Conservation (phyloP, 345 rosid species). For the Eucalyptus sp. region DNA sequence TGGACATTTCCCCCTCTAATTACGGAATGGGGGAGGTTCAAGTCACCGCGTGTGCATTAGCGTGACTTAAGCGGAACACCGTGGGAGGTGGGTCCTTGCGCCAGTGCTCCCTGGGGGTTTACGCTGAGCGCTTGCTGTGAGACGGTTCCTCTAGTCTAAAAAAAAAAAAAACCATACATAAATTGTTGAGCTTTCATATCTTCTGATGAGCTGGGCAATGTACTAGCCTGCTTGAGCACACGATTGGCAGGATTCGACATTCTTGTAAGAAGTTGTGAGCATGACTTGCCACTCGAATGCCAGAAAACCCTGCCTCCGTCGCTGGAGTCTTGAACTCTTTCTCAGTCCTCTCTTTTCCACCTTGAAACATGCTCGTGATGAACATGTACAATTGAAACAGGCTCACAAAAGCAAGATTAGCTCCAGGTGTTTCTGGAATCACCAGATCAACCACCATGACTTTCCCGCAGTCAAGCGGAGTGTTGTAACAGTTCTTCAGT, state of each 20-base stretch:
- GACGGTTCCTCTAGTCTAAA: no score
- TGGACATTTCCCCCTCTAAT: no score
- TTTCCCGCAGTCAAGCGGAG: slow-evolving; percentile 28
- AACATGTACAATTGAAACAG: slow-evolving; percentile 25
- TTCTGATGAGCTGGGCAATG: background rate
- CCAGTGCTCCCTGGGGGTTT: no score
- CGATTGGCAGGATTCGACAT: background rate
- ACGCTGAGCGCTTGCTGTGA: no score
- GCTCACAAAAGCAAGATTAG: slow-evolving; percentile 3
- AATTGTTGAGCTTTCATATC: background rate
- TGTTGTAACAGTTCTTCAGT: slow-evolving; percentile 27
- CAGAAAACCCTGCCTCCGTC: slow-evolving; percentile 36
- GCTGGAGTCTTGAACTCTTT: slow-evolving; percentile 24
- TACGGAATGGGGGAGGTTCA: no score
- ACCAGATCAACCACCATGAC: slow-evolving; percentile 33
- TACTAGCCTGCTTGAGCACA: background rate
- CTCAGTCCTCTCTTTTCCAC: slow-evolving; percentile 30
- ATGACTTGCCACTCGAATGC: slow-evolving; percentile 13
- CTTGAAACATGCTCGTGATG: slow-evolving; percentile 14
- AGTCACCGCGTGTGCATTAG: no score
- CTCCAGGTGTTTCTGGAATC: slow-evolving; percentile 18
- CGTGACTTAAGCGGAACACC: no score
- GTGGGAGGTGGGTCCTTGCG: no score
- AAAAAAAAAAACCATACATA: background rate
- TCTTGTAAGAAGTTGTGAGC: slow-evolving; percentile 29